Conservation (phyloP, 169 alveolate species). For the Babesia gibsoni region DNA sequence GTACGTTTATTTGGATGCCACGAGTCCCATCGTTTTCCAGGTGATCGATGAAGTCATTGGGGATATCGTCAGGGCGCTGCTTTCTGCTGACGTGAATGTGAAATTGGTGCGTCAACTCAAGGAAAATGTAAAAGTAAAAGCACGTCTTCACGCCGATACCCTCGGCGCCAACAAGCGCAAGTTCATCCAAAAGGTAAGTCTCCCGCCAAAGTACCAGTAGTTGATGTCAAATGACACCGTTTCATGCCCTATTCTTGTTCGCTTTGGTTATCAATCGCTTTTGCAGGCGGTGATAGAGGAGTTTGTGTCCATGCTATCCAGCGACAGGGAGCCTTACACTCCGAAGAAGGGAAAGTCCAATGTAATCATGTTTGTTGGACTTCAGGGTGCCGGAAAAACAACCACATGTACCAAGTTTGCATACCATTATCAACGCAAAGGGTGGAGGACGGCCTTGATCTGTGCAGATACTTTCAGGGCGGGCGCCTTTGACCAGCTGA, state of each 20-base stretch:
- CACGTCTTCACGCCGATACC: slow-evolving; percentile 75
- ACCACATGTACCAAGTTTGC: slow-evolving; percentile 99
- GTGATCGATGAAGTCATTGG: slow-evolving; percentile 85
- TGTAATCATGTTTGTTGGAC: slow-evolving; percentile 98
- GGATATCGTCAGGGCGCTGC: slow-evolving; percentile 90
- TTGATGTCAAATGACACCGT: neutral
- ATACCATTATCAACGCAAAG: slow-evolving; percentile 92
- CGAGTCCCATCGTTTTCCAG: slow-evolving; percentile 15
- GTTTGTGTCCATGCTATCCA: slow-evolving; percentile 89
- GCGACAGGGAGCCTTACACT: slow-evolving; percentile 87
- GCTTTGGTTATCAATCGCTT: neutral
- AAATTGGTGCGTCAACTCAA: slow-evolving; percentile 86
- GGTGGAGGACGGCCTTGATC: slow-evolving; percentile 97
- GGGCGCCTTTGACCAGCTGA: slow-evolving; percentile 99
- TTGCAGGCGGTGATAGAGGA: slow-evolving; percentile 88
- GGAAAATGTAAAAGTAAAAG: slow-evolving; percentile 83
- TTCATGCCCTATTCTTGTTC: too few species aligned
- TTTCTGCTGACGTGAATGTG: slow-evolving; percentile 93
- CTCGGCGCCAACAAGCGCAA: slow-evolving; percentile 80
- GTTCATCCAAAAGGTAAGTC: slow-evolving; percentile 68
- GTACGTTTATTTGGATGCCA: slow-evolving; percentile 56
- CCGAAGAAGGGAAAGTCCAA: slow-evolving; percentile 91
- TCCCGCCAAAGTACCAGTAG: neutral
- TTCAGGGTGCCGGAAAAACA: slow-evolving; percentile 99
- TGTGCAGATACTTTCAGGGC: slow-evolving; percentile 99